Evolutionary conservation across 768 basidiomycete species (phyloP).

Genomic region (Phanerodontia chrysosporium): DNA sequence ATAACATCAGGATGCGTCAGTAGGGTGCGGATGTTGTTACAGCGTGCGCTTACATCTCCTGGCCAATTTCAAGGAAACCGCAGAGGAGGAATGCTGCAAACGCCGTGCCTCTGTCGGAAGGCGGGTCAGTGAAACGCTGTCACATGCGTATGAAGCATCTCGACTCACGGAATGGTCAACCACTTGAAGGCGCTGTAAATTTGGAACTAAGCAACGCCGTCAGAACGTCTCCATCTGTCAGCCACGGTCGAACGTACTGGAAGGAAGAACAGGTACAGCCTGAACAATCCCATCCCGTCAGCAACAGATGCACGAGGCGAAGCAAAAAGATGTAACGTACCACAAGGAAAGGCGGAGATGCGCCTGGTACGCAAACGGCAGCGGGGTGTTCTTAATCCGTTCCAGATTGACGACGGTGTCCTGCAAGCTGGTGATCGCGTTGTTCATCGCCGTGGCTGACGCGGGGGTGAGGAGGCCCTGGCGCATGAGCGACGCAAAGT

Average conservation of each 20-base stretch:
- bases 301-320: not conserved
- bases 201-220: slow-evolving; percentile 41
- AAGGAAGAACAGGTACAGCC: slow-evolving; percentile 29
- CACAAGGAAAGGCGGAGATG: slow-evolving; percentile 61
- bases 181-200: slow-evolving; percentile 37
- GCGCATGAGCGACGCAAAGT: slow-evolving; percentile 44
- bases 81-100: slow-evolving; percentile 61
- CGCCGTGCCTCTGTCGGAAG: slow-evolving; percentile 40
- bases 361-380: slow-evolving; percentile 68
- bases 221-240: not conserved
- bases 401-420: slow-evolving; percentile 58
- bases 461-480: slow-evolving; percentile 44
- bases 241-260: slow-evolving; percentile 14
- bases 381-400: slow-evolving; percentile 57
- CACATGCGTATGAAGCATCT: not conserved
- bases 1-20: not conserved
- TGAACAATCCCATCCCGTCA: slow-evolving; percentile 1
- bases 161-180: slow-evolving; percentile 47
- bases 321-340: slow-evolving; percentile 24
- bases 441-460: slow-evolving; percentile 45
- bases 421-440: slow-evolving; percentile 43
- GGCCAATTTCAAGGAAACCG: slow-evolving; percentile 66
- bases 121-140: not conserved
- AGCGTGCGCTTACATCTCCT: slow-evolving; percentile 44
- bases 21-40: not conserved